Base-by-base conservation (phyloP, 202 grass and related monocot species). In the Cymbopogon flexuosus region DNA sequence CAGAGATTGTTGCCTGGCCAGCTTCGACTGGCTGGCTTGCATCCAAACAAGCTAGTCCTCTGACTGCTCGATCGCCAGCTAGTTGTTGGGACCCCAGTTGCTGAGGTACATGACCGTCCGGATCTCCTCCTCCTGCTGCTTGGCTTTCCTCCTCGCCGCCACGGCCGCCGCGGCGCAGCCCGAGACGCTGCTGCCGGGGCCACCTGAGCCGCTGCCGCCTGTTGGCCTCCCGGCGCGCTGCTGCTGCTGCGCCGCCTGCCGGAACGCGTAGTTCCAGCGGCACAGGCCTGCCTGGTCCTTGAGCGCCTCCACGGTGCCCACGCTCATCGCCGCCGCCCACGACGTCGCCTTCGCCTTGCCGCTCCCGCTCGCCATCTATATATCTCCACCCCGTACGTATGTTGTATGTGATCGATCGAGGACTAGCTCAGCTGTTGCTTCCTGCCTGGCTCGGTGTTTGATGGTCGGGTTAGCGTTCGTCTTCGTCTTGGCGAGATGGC, bases 81-180 rank as follows among this genome's bases (percentile, higher is more conserved):
- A 91, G 70, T 93, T 97, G 76, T 97, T 97, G 24, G 91, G 89
- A 8, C 94, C 94, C 87, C 91, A 97, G 78, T 80, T 88, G 43
- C 78, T 86, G 69, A 91, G 31, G 79, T 87, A 92, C 87, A 94
- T 92, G 14, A 94, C 85, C 0, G 87, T 92, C 51, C 89, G 78
- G 22, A 97, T 45, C 45, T 80, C 69, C 41, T 90, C 89, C 87
- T 97, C 77, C 14, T 88, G 37, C 70, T 31, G 75, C 89, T 66
- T 78, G 1, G 87, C 89, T 19, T 78, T 87, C 70, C 54, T 83
- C 82, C 82, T 90, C 10, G 60, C 75, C 2, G 11, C 61, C 36
- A 40, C 47, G 8, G 69, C 49, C 49, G 52, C 18, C 7, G 52
- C 7, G n/a, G 52, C n/a, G 52, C n/a, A 56, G 18, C 51, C 16